Base-by-base conservation (phyloP, 768 basidiomycete genomes). In the Flagelloscypha sp. region DNA sequence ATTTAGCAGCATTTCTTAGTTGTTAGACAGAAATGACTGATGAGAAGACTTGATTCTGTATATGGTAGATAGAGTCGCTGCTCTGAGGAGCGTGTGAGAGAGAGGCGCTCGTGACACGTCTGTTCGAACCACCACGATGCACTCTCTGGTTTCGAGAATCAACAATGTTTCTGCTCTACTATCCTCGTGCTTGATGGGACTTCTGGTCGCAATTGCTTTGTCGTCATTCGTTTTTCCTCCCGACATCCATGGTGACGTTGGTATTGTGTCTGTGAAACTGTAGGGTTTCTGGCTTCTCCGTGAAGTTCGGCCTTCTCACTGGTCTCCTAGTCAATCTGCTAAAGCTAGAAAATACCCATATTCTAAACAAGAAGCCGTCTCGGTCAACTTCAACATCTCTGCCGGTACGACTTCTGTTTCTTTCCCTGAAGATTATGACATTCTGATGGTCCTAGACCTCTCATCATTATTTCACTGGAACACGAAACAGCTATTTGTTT, bases 401-500 rank as follows among this genome's bases (percentile, higher is more conserved):
- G 83, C 86, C 28, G 89, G 89, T 84, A 48, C 45, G 74, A 50
- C 23, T 18, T 23, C 38, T 37, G 33, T 11, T 24, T 27, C 30
- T 37, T 15, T 22, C 23, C 27, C 21, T 33, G 27, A 15, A 27
- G 25, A 21, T 28, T 35, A 28, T 19, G 17, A 19, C 27, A 29
- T 24, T 24, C n/a, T 16, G 31, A 24, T 11, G 7, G 5, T 33
- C 25, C 27, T 44, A 90, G 90, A 94, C 59, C 65, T 94, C 4
- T 64, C 73, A 7, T 76, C 90, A 9, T 66, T 94, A 20, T 94
- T 92, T 61, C 65, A 92, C 59, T 94, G 89, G 89, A 94, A 94
- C 57, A 93, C 90, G n/a, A 94, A 94, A 58, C 90, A 94, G 52
- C 52, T 94, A 8, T 93, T 94, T 55, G 55, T 93, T 9, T 90